These are phyloP conservation scores for Scheffersomyces quercinus DNA, from an alignment of 1,139 yeast genomes.

Conservation along the genomic window DNA sequence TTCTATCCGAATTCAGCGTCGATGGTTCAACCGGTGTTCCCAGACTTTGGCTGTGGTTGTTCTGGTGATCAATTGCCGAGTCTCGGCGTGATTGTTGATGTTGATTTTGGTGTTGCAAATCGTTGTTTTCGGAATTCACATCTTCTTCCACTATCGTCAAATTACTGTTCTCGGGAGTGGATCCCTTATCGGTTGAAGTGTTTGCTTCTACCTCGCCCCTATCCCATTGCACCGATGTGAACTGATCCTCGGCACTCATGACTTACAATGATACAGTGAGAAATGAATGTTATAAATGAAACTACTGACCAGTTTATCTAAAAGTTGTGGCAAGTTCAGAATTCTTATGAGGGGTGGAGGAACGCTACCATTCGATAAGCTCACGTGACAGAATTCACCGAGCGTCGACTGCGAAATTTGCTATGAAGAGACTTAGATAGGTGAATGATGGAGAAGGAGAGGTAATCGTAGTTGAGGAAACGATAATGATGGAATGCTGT, in stretches of 20 bases:
- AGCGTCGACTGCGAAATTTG: too few species aligned
- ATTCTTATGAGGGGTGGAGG: too few species aligned
- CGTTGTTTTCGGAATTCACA: background rate
- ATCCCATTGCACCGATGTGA: conserved; percentile 62
- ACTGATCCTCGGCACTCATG: conserved; percentile 48
- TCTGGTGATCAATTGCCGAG: background rate
- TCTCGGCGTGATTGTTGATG: background rate
- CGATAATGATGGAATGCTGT: too few species aligned
- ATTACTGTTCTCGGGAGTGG: background rate
- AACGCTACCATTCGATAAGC: too few species aligned
- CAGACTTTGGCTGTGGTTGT: background rate
- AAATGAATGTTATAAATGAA: too few species aligned
- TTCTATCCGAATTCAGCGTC: background rate
- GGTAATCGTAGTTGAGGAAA: too few species aligned
- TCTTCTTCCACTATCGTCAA: conserved; percentile 1
- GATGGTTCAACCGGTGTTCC: background rate
- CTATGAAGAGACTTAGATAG: too few species aligned
- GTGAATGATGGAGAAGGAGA: too few species aligned
- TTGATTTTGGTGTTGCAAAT: background rate
- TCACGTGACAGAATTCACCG: too few species aligned
- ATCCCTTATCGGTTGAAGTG: background rate
- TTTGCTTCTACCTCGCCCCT: conserved; percentile 37
- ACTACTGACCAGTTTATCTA: too few species aligned
- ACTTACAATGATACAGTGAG: too few species aligned
- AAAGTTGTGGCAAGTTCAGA: too few species aligned